Percentiles rank a stretch among this genome's conserved stretches.
phyloP scores from a whole-genome alignment of 208 protist genomes.

The Zelonia costaricensis region DNA sequence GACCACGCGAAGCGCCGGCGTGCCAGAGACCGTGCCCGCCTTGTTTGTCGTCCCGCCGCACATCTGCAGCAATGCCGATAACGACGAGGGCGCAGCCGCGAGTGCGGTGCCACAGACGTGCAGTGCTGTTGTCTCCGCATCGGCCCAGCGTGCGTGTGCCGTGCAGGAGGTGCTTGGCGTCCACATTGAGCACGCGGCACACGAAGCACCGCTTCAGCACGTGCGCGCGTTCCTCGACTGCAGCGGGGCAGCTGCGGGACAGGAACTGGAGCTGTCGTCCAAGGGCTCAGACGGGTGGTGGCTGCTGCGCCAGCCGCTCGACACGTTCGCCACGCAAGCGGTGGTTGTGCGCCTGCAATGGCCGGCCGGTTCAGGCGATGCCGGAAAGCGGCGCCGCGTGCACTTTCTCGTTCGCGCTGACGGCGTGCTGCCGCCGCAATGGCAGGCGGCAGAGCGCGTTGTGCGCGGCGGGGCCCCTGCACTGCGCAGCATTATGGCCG shows the following conservation, averaged over 20 bases:
- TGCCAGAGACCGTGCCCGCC: neutral
- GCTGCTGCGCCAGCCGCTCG: neutral
- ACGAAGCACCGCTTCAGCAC: neutral
- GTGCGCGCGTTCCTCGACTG: neutral
- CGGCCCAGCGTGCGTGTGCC: neutral
- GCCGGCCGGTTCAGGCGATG: neutral
- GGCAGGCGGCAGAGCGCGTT: neutral
- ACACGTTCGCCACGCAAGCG: neutral
- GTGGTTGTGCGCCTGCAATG: constrained; percentile 13
- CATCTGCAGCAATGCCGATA: neutral
- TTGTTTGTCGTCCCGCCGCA: constrained; percentile 3
- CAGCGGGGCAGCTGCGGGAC: neutral
- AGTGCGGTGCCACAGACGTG: neutral
- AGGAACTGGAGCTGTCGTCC: neutral
- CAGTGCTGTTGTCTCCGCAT: neutral
- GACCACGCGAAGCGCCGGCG: constrained; percentile 17
- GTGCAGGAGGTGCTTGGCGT: constrained; percentile 8
- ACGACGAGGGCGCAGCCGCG: neutral
- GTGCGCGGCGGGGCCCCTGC: neutral
- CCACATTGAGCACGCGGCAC: neutral
- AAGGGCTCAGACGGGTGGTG: constrained; percentile 3
- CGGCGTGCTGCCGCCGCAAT: constrained; percentile 12
- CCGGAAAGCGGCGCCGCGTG: neutral
- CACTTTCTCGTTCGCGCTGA: constrained; percentile 6
- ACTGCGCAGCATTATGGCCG: constrained; percentile 8